Evolutionary conservation across 2,329 filamentous ascomycete genomes (phyloP).

Genomic region (Botrytis medusae): DNA sequence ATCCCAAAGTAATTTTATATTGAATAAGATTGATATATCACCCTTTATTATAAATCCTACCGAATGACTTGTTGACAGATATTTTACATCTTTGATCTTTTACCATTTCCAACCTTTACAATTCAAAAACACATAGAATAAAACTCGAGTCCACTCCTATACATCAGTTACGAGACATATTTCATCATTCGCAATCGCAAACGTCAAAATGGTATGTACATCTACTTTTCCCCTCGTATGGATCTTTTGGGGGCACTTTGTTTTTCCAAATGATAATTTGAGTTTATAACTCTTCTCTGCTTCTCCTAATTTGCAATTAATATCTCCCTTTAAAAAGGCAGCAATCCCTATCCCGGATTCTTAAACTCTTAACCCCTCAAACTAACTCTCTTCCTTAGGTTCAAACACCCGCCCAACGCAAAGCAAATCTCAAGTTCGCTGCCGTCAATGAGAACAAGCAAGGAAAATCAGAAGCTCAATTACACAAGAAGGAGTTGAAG

Average conservation of each 20-base stretch:
- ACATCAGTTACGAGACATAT: neutral
- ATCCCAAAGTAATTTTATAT: neutral
- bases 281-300: neutral
- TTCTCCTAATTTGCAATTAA: neutral
- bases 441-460: slow-evolving; percentile 71
- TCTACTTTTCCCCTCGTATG: too few species aligned
- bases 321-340: neutral
- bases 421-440: slow-evolving; percentile 76
- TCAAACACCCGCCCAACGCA: slow-evolving; percentile 82
- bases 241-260: too few species aligned
- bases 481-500: slow-evolving; percentile 57
- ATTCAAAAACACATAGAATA: neutral
- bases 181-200: neutral
- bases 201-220: slow-evolving; percentile 7
- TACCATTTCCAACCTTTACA: neutral
- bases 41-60: neutral
- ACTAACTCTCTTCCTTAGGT: slow-evolving; percentile 50
- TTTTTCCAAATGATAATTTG: neutral
- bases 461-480: slow-evolving; percentile 67
- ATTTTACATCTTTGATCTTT: neutral
- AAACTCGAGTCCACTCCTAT: neutral
- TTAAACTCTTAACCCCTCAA: neutral
- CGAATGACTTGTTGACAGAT: slow-evolving; percentile 2
- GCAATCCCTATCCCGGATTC: neutral
- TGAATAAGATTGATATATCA: slow-evolving; percentile 14